Base-by-base conservation (phyloP, 2,329 filamentous ascomycete species). In the Phaeosphaeria sp. region DNA sequence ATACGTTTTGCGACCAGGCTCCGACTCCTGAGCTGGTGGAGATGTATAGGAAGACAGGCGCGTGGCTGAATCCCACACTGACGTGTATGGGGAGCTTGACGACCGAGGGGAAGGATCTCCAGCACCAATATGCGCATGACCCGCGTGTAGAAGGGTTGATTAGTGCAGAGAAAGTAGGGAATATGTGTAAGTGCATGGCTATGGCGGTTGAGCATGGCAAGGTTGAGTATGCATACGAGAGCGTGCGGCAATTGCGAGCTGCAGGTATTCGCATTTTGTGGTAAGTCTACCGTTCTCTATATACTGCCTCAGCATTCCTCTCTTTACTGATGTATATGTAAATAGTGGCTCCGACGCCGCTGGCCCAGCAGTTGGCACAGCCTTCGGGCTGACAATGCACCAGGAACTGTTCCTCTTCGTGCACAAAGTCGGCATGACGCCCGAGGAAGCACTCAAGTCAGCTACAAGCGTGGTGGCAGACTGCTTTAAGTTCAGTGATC, bases 11-110 rank as follows among this genome's bases (percentile, higher is more conserved):
- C 56, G 80, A 82, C 56, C 65, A 75, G 48, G 68, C 75, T 1
- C 75, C 77, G 0, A 80, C 73, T 0, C 57, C 74, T 15, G 74
- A 78, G 30, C 53, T 82, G 2, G 66, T 81, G 15, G 74, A 72
- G n/a, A 77, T 78, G 3, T 81, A 81, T 56, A 77, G 76, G 65
- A 73, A 67, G 56, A 77, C 75, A 57, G 75, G 76, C 49, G 79
- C 79, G 0, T 80, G 79, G 67, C 68, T 77, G 21, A 81, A 80
- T 53, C 80, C 80, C 1, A 81, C 79, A 0, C 67, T 82, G 9
- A 72, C 71, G 0, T 66, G 77, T 0, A 71, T 81, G 40, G 80
- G 74, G 1, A 78, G 74, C 25, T 61, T 78, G 51, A 81, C 79
- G 6, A 74, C 68, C 0, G 78, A 81, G 55, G 80, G 79, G 0